Evolutionary conservation across 2,329 filamentous ascomycete species (phyloP).

Genomic region (Colletotrichum lini): DNA sequence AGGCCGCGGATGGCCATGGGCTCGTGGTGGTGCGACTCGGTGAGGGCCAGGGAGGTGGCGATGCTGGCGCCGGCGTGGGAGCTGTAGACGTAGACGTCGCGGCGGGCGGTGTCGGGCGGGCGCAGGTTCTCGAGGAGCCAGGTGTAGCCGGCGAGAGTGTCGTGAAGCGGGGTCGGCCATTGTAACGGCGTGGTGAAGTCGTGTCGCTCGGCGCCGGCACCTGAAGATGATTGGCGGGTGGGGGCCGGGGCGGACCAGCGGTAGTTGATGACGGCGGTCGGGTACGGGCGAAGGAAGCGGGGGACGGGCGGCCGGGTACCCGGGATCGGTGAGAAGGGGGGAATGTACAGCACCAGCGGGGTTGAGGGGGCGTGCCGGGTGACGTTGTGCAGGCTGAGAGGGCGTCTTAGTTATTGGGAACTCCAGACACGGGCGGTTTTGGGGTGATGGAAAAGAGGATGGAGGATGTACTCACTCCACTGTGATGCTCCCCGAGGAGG

Average conservation of each 20-base stretch:
- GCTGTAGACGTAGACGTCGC: constrained; percentile 65
- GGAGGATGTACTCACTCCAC: constrained; percentile 61
- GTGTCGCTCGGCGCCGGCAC: constrained; percentile 29
- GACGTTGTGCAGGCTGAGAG: constrained; percentile 64
- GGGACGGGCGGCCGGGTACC: constrained; percentile 52
- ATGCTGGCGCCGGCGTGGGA: constrained; percentile 71
- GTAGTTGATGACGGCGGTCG: constrained; percentile 72
- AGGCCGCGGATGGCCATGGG: constrained; percentile 67
- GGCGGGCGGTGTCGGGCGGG: constrained; percentile 55
- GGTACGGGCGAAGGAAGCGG: constrained; percentile 57
- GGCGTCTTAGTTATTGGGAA: constrained; percentile 42
- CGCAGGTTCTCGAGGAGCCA: constrained; percentile 65
- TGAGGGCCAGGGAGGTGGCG: constrained; percentile 70
- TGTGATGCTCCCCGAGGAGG: constrained; percentile 64
- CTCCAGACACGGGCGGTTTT: not conserved
- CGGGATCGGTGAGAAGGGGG: constrained; percentile 58
- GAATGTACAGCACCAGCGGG: constrained; percentile 70
- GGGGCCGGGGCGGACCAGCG: constrained; percentile 61
- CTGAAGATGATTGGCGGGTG: constrained; percentile 27
- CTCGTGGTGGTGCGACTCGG: constrained; percentile 62
- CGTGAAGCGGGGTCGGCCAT: constrained; percentile 73
- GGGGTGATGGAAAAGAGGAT: constrained; percentile 10
- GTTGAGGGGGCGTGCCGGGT: constrained; percentile 52
- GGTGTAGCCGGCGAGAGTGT: constrained; percentile 67
- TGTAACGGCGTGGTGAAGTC: constrained; percentile 48